Conservation (phyloP, 257 asterid genomes). For the Striga asiatica region DNA sequence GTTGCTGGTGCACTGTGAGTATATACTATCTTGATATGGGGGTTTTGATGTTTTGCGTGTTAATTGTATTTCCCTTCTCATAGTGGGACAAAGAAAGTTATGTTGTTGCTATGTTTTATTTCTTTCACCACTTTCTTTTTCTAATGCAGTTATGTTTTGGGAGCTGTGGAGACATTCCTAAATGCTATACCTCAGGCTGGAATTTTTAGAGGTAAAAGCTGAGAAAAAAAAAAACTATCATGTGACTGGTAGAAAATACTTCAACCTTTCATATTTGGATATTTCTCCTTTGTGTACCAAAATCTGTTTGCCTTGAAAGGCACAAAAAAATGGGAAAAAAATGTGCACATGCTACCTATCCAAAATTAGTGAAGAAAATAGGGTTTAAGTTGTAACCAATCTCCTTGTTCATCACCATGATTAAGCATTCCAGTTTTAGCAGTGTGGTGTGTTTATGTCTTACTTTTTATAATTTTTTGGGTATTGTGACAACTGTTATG, state of each 20-base stretch:
- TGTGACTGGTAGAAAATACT: neutral
- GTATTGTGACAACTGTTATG: neutral
- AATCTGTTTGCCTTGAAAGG: neutral
- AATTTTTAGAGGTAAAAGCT: constrained; percentile 67
- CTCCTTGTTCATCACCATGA: constrained; percentile 5
- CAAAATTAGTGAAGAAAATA: neutral
- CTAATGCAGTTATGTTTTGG: constrained; percentile 76
- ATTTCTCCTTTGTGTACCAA: neutral
- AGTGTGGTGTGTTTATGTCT: too few species aligned
- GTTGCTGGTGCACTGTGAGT: constrained; percentile 99
- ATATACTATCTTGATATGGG: constrained; percentile 7
- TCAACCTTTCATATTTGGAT: neutral
- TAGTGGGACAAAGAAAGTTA: neutral
- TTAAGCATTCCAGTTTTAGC: neutral
- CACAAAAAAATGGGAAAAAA: too few species aligned
- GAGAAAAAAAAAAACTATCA: constrained; percentile 8
- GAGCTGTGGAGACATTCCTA: constrained; percentile 97
- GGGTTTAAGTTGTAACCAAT: neutral
- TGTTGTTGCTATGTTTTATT: constrained; percentile 10
- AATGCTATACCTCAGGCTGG: constrained; percentile 94
- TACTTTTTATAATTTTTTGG: neutral
- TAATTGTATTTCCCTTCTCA: neutral
- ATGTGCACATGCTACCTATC: constrained; percentile 1
- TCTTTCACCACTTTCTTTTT: constrained; percentile 14
- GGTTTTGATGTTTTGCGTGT: neutral